Evolutionary conservation across 495 filamentous ascomycete species (phyloP).

Genomic region (Penicillium waksmanii): DNA sequence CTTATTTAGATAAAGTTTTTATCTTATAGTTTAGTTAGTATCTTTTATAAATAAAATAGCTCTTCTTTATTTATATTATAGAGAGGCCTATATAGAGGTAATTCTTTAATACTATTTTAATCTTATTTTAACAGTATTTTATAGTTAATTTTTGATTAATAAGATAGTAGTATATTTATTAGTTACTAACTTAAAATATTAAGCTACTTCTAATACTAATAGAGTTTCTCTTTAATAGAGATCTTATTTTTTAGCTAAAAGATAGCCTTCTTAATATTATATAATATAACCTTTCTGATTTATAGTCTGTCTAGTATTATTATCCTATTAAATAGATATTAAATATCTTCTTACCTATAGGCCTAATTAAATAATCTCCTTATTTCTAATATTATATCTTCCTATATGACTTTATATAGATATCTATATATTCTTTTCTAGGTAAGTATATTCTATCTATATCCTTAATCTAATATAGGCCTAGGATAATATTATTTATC

Average conservation of each 20-base stretch:
- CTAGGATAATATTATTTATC: background rate
- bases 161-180: background rate
- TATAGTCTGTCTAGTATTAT: background rate
- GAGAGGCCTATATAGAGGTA: background rate
- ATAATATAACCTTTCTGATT: background rate
- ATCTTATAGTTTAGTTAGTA: too few species aligned
- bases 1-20: background rate
- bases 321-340: background rate
- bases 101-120: background rate
- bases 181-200: background rate
- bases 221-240: background rate
- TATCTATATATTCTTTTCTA: conserved; percentile 21
- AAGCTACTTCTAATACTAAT: background rate
- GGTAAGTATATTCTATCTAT: conserved; percentile 10
- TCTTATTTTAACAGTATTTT: background rate
- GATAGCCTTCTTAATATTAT: background rate
- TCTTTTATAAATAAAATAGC: too few species aligned
- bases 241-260: background rate
- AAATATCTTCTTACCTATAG: conserved; percentile 11
- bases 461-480: background rate
- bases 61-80: background rate
- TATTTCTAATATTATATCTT: too few species aligned
- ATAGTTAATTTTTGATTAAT: background rate
- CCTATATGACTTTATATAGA: background rate
- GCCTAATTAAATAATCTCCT: background rate